Conservation (phyloP, 495 filamentous ascomycete genomes). For the Lasiosphaeria hispida region DNA sequence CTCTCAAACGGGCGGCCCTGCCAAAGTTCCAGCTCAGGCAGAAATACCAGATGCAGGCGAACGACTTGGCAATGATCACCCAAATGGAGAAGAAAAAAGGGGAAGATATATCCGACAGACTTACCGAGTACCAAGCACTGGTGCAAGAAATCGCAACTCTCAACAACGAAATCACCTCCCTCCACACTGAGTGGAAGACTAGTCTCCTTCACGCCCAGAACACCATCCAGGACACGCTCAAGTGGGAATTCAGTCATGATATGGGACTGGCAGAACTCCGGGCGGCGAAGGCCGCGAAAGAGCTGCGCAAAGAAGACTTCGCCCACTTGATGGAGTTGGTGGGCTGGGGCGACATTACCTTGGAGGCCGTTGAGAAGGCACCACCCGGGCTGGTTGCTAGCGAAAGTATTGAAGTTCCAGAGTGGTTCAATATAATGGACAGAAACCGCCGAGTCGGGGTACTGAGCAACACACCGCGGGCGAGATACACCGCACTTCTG, state of each 20-base stretch:
- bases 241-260: neutral
- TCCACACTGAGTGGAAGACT: neutral
- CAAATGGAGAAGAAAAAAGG: too few species aligned
- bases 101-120: neutral
- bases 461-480: neutral
- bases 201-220: neutral
- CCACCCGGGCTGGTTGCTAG: neutral
- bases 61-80: too few species aligned
- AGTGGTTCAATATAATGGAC: conserved; percentile 33
- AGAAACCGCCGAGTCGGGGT: conserved; percentile 14
- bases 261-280: neutral
- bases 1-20: too few species aligned
- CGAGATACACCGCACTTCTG: conserved; percentile 16
- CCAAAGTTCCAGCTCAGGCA: too few species aligned
- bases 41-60: too few species aligned
- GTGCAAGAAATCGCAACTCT: neutral
- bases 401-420: conserved; percentile 18
- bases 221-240: neutral
- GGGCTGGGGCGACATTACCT: neutral
- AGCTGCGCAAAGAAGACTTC: neutral
- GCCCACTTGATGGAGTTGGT: neutral
- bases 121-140: too few species aligned
- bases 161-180: neutral
- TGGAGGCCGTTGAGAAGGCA: neutral
- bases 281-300: neutral